Base-by-base conservation (phyloP, 352 stramenopile genomes). In the Blastocystis hominis region DNA sequence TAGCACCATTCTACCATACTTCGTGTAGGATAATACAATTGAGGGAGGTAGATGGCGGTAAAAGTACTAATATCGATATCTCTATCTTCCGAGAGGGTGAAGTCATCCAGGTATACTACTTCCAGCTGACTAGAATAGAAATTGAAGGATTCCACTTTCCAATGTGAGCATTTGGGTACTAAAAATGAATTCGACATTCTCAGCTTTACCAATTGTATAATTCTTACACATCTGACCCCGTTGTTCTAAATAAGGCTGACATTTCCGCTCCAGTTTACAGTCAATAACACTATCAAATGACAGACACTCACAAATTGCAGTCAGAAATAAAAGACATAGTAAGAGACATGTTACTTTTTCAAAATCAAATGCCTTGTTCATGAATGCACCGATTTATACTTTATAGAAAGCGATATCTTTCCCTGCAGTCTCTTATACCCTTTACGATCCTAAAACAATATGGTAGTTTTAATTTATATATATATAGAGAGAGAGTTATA, bases 161-260 rank as follows among this genome's bases (percentile, higher is more conserved):
- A 84, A 44, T 64, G 34, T 9, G 44, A 66, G 36, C 72, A 84
- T 46, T 68, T 64, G 50, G 72, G 50, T 24, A 84, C 72, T 84
- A 84, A 0, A 34, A 0, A 66, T 84, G 4, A 84, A 5, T 15
- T 7, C 2, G 0, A 64, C n/a, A 3, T 34, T 20, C 5, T 13
- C 3, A 9, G 4, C 34, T 13, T 15, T 54, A 46, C 72, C 62
- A 15, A 50, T 84, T 0, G 36, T 40, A 30, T 84, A 84, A 30
- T 47, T 53, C 72, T 50, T 66, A 47, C 72, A 84, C 17, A 68
- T 53, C n/a, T 15, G 10, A 47, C 69, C 44, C 17, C n/a, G n/a
- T n/a, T 66, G 44, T 20, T 38, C 6, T 20, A 4, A 40, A 34
- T 46, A 9, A 17, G 50, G 36, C 3, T 66, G 38, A 68, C 72